Percentiles rank a stretch among this genome's conserved stretches.
Evolutionary conservation across 257 asterid genomes (phyloP).

Genomic region (Ehretia macrophylla): DNA sequence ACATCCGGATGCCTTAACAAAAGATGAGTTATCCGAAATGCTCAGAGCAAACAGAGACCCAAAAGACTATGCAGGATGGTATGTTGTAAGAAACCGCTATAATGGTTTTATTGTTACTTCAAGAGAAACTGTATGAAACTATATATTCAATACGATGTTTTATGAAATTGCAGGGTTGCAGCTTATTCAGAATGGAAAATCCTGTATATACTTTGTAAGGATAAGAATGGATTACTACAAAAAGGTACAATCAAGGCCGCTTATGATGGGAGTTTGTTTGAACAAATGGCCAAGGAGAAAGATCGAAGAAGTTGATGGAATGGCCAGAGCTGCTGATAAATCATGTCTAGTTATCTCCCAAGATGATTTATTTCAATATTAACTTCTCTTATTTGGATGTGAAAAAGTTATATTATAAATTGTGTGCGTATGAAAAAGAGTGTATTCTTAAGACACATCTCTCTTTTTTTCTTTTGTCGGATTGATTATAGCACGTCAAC

Average conservation of each 20-base stretch:
- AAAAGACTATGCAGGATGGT: constrained; percentile 79
- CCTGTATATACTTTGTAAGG: constrained; percentile 62
- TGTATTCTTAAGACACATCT: too few species aligned
- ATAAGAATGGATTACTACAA: constrained; percentile 50
- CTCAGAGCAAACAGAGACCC: constrained; percentile 61
- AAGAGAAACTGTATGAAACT: too few species aligned
- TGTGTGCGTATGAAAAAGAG: too few species aligned
- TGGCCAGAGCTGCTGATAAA: too few species aligned
- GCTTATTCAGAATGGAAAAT: constrained; percentile 73
- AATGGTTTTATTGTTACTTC: background rate
- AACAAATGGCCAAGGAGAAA: constrained; percentile 49
- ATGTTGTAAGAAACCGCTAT: background rate
- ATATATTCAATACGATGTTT: background rate
- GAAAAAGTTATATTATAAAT: too few species aligned
- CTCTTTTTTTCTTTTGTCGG: too few species aligned
- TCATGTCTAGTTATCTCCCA: too few species aligned
- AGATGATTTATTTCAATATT: too few species aligned
- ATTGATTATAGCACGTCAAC: too few species aligned
- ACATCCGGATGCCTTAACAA: constrained; percentile 44
- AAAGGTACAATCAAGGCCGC: constrained; percentile 54
- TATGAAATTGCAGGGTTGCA: constrained; percentile 13
- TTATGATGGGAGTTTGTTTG: constrained; percentile 84
- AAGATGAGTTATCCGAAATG: constrained; percentile 48
- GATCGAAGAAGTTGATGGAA: constrained; percentile 43
- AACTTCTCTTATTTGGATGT: too few species aligned